Conservation (phyloP, 768 basidiomycete genomes). For the Tylopilus subfusipes region DNA sequence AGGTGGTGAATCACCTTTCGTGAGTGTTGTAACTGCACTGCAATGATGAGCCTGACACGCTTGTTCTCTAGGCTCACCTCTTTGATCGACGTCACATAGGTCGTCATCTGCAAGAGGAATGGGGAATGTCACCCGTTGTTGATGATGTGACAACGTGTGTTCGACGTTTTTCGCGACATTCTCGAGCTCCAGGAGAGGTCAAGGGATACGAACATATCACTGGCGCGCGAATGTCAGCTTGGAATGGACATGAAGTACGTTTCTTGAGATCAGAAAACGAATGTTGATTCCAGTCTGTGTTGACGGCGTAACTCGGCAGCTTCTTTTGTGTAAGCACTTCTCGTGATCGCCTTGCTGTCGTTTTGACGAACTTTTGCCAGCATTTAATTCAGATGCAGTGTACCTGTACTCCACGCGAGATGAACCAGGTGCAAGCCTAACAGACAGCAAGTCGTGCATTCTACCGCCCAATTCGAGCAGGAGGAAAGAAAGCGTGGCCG, state of each 20-base stretch:
- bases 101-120: conserved; percentile 58
- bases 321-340: conserved; percentile 55
- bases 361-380: conserved; percentile 35
- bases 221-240: conserved; percentile 65
- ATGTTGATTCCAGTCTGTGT: neutral
- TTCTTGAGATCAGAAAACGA: neutral
- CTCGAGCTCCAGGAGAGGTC: conserved; percentile 33
- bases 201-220: conserved; percentile 62
- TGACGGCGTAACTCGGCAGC: conserved; percentile 36
- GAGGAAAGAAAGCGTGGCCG: neutral
- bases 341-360: neutral
- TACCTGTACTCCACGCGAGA: conserved; percentile 75
- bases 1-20: conserved; percentile 75
- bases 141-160: conserved; percentile 72
- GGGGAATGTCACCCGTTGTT: conserved; percentile 55
- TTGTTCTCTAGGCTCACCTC: conserved; percentile 34
- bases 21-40: conserved; percentile 34
- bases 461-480: conserved; percentile 28
- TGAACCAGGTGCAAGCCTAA: conserved; percentile 38
- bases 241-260: conserved; percentile 72
- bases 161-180: conserved; percentile 64
- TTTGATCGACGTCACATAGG: conserved; percentile 78
- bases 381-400: conserved; percentile 68
- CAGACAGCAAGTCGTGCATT: conserved; percentile 22
- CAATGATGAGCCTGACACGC: neutral